Conservation (phyloP, 192 early-diverging fungal species). For the Linnemannia elongata region DNA sequence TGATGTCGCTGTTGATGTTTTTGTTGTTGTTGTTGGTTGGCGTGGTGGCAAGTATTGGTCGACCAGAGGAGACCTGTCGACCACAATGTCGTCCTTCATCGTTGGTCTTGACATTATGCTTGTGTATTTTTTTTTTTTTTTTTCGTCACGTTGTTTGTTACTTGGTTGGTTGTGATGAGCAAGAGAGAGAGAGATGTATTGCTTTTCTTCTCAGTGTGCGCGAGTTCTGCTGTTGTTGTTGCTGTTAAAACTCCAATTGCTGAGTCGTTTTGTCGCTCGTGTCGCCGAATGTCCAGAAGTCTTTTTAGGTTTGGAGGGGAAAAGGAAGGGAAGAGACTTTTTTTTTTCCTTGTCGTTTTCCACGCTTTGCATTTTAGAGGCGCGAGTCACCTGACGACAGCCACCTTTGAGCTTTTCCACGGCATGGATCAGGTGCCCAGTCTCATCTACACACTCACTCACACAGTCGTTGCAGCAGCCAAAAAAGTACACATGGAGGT, state of each 20-base stretch:
- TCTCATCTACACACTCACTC: no score
- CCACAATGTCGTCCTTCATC: conserved; percentile 57
- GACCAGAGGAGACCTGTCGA: conserved; percentile 34
- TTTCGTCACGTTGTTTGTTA: background rate
- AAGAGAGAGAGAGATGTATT: background rate
- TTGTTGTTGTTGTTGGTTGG: background rate
- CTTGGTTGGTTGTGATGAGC: background rate
- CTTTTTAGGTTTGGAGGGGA: background rate
- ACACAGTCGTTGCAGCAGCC: no score
- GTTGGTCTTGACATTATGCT: conserved; percentile 28
- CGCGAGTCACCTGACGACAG: background rate
- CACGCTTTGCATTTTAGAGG: background rate
- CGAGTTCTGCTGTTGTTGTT: background rate
- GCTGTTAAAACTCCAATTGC: background rate
- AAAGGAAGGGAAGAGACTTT: background rate
- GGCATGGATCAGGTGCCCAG: no score
- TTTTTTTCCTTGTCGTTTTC: background rate
- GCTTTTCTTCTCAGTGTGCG: background rate
- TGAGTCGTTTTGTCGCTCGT: background rate
- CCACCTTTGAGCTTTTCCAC: background rate
- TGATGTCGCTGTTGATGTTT: background rate
- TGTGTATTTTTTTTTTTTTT: background rate
- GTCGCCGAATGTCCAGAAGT: no score
- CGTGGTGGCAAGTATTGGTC: conserved; percentile 42
- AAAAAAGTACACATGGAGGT: no score